phyloP scores from a whole-genome alignment of 352 stramenopile species.

The Phytopythium mirpurense region DNA sequence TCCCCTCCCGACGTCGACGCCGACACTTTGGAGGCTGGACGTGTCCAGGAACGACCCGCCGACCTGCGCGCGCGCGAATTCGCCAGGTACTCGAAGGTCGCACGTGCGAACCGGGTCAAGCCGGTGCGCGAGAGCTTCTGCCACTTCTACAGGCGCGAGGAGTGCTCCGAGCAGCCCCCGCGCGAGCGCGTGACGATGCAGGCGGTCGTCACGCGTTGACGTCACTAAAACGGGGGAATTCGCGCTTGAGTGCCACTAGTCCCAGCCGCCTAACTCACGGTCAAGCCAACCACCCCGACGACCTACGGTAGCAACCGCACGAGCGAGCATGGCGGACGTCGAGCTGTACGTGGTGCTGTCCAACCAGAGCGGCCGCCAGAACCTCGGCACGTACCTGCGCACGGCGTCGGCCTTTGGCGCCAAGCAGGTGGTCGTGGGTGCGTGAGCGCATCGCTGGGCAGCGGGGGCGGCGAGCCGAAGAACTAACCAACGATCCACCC shows the following conservation, averaged over 20 bases:
- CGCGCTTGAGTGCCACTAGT: neutral
- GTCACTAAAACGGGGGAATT: neutral
- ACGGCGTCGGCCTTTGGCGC: conserved; percentile 70
- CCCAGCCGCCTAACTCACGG: no score
- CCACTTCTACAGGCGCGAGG: conserved; percentile 52
- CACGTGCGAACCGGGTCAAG: conserved; percentile 31
- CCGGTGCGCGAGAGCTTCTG: conserved; percentile 51
- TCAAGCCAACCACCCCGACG: neutral
- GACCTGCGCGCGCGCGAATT: conserved; percentile 13
- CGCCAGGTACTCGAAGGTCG: conserved; percentile 60
- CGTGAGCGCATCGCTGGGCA: no score
- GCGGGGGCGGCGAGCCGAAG: no score
- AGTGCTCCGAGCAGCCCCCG: conserved; percentile 37
- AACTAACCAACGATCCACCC: conserved; percentile 3
- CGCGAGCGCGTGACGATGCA: conserved; percentile 25
- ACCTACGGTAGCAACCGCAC: conserved; percentile 6
- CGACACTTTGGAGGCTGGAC: neutral
- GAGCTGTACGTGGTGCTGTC: conserved; percentile 73
- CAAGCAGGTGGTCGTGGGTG: conserved; percentile 71
- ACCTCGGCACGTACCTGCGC: conserved; percentile 73
- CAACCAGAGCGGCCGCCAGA: conserved; percentile 67
- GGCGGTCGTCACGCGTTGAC: conserved; percentile 7
- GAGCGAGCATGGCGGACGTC: conserved; percentile 8
- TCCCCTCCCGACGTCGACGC: neutral
- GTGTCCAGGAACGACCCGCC: neutral